These are phyloP conservation scores for Pleoardoris graminearum DNA, from an alignment of 2,329 filamentous ascomycete genomes.

Conservation along the genomic window DNA sequence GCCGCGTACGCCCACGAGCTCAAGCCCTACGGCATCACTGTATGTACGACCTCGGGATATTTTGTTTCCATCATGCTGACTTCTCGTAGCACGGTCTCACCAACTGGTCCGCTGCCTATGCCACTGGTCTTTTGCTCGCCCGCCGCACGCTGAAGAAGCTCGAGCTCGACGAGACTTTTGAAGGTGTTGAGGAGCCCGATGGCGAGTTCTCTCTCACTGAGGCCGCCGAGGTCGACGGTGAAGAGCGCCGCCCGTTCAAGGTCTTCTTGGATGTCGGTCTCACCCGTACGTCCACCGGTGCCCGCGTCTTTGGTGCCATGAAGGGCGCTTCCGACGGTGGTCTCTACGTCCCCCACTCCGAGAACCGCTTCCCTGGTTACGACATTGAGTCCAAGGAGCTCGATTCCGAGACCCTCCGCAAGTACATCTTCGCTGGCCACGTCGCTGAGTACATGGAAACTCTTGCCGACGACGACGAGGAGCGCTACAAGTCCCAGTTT, in stretches of 20 bases:
- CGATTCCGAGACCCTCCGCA: conserved; percentile 93
- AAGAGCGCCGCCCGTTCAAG: conserved; percentile 97
- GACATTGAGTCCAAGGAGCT: conserved; percentile 98
- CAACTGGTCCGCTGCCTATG: conserved; percentile 99
- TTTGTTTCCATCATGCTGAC: not conserved
- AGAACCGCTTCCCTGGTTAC: conserved; percentile 99
- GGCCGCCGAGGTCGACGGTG: conserved; percentile 87
- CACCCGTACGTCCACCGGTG: conserved; percentile 94
- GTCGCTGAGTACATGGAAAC: conserved; percentile 99
- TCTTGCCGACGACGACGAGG: conserved; percentile 98
- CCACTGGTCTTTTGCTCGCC: conserved; percentile 93
- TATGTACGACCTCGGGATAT: conserved; percentile 1
- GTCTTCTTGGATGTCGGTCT: conserved; percentile 98
- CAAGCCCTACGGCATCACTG: conserved; percentile 89
- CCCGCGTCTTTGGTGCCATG: conserved; percentile 98
- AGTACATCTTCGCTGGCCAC: conserved; percentile 99
- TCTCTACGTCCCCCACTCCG: conserved; percentile 95
- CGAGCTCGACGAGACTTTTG: conserved; percentile 87
- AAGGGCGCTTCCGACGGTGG: conserved; percentile 99
- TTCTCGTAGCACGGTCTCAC: conserved; percentile 77
- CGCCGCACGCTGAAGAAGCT: conserved; percentile 98
- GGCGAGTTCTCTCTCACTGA: conserved; percentile 97
- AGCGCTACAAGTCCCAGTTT: conserved; percentile 99
- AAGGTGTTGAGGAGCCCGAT: conserved; percentile 94
- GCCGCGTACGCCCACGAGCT: conserved; percentile 79